A percentile compares a stretch with the other conserved stretches of the same genome.
phyloP scores from a whole-genome alignment of 2,329 filamentous ascomycete genomes.

The Fusarium lyarnte region DNA sequence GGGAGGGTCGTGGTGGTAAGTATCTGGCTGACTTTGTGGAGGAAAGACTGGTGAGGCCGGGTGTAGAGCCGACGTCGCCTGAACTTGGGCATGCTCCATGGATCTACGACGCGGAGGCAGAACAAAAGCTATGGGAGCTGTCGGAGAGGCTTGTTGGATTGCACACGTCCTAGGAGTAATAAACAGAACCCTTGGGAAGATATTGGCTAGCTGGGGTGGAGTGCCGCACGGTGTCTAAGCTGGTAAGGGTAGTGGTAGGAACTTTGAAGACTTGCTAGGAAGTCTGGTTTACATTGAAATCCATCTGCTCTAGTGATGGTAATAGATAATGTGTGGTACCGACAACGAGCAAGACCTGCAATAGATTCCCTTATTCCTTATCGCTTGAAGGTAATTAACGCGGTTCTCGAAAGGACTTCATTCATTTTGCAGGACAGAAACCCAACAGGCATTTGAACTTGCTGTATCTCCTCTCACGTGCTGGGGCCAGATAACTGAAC shows the following conservation, averaged over 20 bases:
- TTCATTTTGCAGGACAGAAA: accelerated
- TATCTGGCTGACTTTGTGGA: constrained; percentile 3
- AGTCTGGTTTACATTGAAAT: accelerated
- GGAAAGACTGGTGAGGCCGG: neutral
- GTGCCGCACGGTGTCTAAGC: no score
- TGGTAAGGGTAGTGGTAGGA: no score
- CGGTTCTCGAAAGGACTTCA: accelerated
- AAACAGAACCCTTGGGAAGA: accelerated
- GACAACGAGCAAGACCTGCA: neutral
- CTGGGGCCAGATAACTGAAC: accelerated
- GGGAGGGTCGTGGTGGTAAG: constrained; percentile 10
- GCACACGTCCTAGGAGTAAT: neutral
- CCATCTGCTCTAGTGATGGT: neutral
- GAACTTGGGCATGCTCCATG: neutral
- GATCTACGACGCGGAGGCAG: neutral
- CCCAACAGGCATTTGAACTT: accelerated
- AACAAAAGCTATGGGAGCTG: neutral
- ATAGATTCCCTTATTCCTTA: accelerated
- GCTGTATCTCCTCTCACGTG: neutral
- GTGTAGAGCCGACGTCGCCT: neutral
- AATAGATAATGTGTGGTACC: accelerated
- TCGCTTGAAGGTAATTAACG: accelerated
- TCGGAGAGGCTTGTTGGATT: neutral
- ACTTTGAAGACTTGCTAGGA: accelerated
- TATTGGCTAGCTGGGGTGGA: accelerated